Base-by-base conservation (phyloP, 768 basidiomycete species). In the Mycena metata region DNA sequence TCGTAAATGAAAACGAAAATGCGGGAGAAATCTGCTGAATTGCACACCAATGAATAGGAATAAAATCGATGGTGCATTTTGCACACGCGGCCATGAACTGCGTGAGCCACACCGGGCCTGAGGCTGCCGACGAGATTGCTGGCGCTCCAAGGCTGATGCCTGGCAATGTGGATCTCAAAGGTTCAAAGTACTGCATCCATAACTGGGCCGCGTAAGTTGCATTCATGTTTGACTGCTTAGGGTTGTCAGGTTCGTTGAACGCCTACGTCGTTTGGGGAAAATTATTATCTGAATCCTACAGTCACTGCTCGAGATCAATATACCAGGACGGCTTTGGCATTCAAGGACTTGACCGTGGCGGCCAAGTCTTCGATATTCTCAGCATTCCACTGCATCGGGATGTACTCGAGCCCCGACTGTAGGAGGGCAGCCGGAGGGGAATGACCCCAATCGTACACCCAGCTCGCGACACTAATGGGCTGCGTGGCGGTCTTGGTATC, bases 371-470 rank as follows among this genome's bases (percentile, higher is more conserved):
- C 73, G 42, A 78, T 76, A 33, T 77, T 75, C 35, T 54, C 60
- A 5, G 73, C 57, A 24, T 81, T 81, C 81, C 81, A 82, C 69
- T 82, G 81, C 81, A 82, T 82, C 0, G 81, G 81, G 30, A 82
- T 76, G 60, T 79, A 82, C 35, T 75, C 73, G 52, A 82, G 76
- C 4, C 71, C 72, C 12, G 78, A 77, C 54, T 75, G 69, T 19
- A 73, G 67, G 17, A 82, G 71, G 65, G 77, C 77, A 35, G 62
- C 64, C n/a, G 80, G 77, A 5, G 79, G 76, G 8, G 77, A 69
- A 15, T 72, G 51, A 19, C 80, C 80, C 91, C 81, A 81, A 62
- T 81, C 73, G 50, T 81, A 91, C 11, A 86, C 60, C 80, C 80
- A 81, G 9, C 49, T 50, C 9, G 26, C 49, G 23, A 26, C 23